Evolutionary conservation across 148 eudicot genomes (phyloP).

Genomic region (Selenicereus undatus): DNA sequence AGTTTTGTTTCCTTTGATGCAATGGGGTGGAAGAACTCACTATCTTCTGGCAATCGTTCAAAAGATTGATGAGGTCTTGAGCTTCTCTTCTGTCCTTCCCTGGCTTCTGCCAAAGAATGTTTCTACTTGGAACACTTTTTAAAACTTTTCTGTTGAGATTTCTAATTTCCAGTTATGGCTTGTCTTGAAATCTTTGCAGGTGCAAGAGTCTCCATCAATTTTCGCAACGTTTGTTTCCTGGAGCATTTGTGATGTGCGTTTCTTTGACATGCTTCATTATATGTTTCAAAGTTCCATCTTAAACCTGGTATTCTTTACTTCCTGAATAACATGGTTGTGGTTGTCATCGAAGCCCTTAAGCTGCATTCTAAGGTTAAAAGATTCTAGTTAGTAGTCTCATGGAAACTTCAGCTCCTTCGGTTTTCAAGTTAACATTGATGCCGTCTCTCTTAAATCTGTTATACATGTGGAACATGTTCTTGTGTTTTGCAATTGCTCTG

Average conservation of each 20-base stretch:
- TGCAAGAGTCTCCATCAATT: slow-evolving; percentile 72
- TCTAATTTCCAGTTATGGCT: not conserved
- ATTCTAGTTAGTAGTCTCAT: too few species aligned
- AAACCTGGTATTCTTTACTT: not conserved
- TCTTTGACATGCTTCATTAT: slow-evolving; percentile 7
- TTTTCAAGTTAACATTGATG: too few species aligned
- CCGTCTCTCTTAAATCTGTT: not conserved
- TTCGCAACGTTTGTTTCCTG: slow-evolving; percentile 69
- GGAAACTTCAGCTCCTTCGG: too few species aligned
- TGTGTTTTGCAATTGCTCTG: not conserved
- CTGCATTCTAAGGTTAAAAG: not conserved
- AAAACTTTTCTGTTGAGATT: not conserved
- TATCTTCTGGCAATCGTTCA: slow-evolving; percentile 63
- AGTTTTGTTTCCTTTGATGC: slow-evolving; percentile 75
- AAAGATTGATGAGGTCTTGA: slow-evolving; percentile 49
- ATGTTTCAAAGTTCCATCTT: not conserved
- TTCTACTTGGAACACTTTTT: not conserved
- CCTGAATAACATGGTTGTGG: not conserved
- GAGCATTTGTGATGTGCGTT: slow-evolving; percentile 70
- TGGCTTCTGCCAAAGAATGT: not conserved
- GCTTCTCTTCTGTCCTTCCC: not conserved
- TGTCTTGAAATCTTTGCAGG: slow-evolving; percentile 29
- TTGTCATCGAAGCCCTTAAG: not conserved
- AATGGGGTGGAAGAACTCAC: slow-evolving; percentile 91
- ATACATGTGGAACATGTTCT: not conserved